These are phyloP conservation scores for Heritiera littoralis DNA, from an alignment of 345 rosid species.

Conservation along the genomic window DNA sequence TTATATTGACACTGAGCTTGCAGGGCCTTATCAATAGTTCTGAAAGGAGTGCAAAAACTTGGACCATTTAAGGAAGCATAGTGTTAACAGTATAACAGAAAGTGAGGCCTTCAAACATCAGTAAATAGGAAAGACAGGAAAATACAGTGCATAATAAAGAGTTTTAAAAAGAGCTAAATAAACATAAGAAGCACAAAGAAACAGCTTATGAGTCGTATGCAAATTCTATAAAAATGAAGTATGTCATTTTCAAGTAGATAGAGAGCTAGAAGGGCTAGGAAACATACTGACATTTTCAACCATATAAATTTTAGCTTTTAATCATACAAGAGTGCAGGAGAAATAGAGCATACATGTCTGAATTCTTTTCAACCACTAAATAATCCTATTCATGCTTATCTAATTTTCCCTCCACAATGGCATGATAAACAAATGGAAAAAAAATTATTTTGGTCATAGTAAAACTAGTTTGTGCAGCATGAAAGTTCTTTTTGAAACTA, in stretches of 20 bases:
- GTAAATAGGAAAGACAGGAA: neutral
- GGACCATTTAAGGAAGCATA: neutral
- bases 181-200: neutral
- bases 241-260: neutral
- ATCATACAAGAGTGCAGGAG: neutral
- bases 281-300: neutral
- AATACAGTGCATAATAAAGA: neutral
- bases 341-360: too few relatives aligned
- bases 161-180: neutral
- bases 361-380: neutral
- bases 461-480: neutral
- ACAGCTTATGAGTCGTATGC: neutral
- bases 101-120: neutral
- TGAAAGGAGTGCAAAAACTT: too few relatives aligned
- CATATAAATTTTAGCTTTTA: neutral
- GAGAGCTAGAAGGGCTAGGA: neutral
- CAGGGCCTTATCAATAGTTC: neutral
- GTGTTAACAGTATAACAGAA: neutral
- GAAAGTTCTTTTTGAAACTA: conserved; percentile 5
- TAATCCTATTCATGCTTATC: neutral
- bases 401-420: neutral
- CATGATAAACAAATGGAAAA: neutral
- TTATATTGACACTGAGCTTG: neutral
- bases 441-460: neutral
- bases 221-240: neutral